Conservation (phyloP, 441 rosid genomes). For the Gossypium davidsonii region DNA sequence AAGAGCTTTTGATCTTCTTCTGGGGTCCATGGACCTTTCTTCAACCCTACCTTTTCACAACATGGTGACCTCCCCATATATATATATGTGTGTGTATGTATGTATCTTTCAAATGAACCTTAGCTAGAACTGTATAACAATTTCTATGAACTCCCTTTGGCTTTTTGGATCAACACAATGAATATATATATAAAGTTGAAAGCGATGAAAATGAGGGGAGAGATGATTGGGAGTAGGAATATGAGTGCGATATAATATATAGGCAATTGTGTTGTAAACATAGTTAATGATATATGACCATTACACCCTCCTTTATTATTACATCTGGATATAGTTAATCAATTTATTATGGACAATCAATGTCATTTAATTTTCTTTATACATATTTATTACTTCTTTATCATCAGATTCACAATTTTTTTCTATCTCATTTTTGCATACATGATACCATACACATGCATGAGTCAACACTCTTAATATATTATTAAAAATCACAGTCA, state of each 20-base stretch:
- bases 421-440: not conserved
- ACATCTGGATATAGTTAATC: not conserved
- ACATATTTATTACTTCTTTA: not conserved
- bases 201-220: not conserved
- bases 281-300: not conserved
- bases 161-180: too few species aligned
- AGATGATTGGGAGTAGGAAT: not conserved
- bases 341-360: not conserved
- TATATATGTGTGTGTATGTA: too few species aligned
- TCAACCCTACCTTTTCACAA: constrained; percentile 16
- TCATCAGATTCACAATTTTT: not conserved
- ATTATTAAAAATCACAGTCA: too few species aligned
- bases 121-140: too few species aligned
- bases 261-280: not conserved
- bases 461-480: too few species aligned
- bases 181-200: not conserved
- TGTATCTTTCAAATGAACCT: too few species aligned
- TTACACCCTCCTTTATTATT: not conserved
- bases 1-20: constrained; percentile 22
- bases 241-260: not conserved
- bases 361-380: not conserved
- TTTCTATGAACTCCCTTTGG: too few species aligned
- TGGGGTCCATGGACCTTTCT: constrained; percentile 19
- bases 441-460: not conserved
- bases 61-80: constrained; percentile 17